Base-by-base conservation (phyloP, 805 yeast genomes). In the Maudiozyma bulderi region DNA sequence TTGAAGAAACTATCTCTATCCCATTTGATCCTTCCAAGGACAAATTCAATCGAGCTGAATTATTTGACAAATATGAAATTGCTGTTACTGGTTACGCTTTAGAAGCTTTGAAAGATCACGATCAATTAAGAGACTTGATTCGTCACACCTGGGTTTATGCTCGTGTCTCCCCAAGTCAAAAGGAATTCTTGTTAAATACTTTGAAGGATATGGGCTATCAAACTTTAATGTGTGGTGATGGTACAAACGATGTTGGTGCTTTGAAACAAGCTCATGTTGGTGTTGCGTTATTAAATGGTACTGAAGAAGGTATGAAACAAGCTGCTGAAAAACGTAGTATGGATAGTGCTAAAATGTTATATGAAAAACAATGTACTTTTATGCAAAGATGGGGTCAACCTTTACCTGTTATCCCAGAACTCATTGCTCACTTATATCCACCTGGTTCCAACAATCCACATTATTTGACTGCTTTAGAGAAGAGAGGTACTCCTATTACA, bases 171-270 rank as follows among this genome's bases (percentile, higher is more conserved):
- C 99, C 99, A 40, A 62, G 84, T 29, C 99, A 93, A 72, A 93
- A 93, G 71, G 99, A 93, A 69, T 88, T 84, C 57, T 82, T 93
- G 58, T 74, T 93, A 60, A 83, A 81, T 53, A 78, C 89, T 38
- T 78, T 87, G 66, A 93, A 91, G 67, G 82, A 80, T 53, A 76
- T 87, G 65, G 96, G 96, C 29, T 93, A 91, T 70, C 84, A 80
- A 62, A 93, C 98, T 28, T 76, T 93, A 59, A 93, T 93, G 99
- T 93, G 99, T 71, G 99, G 99, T 75, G 99, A 93, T 71, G 99
- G 99, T 70, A 93, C 99, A n/a, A 93, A 93, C 65, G 99, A 93
- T 74, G 99, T 93, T 46, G 99, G 99, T 69, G 99, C 99, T 48
- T 78, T 93, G 70, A 93, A 93, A 68, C 98, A 93, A 73, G 98